These are phyloP conservation scores for Haematococcus lacustris DNA, from an alignment of 139 green algal genomes.

Conservation along the genomic window DNA sequence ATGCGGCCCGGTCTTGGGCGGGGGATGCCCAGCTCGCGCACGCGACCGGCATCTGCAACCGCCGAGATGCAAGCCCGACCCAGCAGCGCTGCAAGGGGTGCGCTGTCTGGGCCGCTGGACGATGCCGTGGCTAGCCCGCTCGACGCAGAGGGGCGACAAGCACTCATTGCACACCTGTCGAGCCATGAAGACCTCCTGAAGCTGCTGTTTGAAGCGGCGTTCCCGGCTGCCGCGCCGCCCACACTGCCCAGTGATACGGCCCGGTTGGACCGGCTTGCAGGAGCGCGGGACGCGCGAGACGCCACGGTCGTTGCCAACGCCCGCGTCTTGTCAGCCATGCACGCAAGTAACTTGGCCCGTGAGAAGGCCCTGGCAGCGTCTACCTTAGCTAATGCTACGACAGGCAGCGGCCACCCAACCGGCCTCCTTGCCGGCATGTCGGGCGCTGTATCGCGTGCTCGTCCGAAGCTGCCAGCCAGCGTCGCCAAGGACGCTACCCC, in stretches of 20 bases:
- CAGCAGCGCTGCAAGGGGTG: too few relatives aligned
- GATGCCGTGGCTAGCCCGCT: too few relatives aligned
- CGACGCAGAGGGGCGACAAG: too few relatives aligned
- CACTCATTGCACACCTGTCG: too few relatives aligned
- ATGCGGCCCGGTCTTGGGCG: too few relatives aligned
- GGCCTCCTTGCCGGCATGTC: background rate
- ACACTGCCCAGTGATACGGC: constrained; percentile 5
- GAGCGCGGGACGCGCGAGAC: constrained; percentile 14
- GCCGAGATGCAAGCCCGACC: too few relatives aligned
- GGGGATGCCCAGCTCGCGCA: too few relatives aligned
- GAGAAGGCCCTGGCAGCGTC: background rate
- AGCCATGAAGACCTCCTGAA: constrained; percentile 11
- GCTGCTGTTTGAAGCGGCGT: constrained; percentile 17
- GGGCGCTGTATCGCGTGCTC: background rate
- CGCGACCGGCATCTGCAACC: too few relatives aligned
- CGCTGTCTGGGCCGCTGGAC: too few relatives aligned
- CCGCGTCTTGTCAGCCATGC: constrained; percentile 1
- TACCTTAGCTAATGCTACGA: too few relatives aligned
- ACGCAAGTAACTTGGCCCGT: background rate
- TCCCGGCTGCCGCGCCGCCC: constrained; percentile 15
- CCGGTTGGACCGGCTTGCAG: constrained; percentile 15
- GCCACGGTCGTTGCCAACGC: constrained; percentile 13
- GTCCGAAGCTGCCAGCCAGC: constrained; percentile 1
- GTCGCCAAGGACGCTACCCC: constrained; percentile 17
- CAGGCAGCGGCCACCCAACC: background rate